Conservation (phyloP, 768 basidiomycete genomes). For the Tulasnella sp. region DNA sequence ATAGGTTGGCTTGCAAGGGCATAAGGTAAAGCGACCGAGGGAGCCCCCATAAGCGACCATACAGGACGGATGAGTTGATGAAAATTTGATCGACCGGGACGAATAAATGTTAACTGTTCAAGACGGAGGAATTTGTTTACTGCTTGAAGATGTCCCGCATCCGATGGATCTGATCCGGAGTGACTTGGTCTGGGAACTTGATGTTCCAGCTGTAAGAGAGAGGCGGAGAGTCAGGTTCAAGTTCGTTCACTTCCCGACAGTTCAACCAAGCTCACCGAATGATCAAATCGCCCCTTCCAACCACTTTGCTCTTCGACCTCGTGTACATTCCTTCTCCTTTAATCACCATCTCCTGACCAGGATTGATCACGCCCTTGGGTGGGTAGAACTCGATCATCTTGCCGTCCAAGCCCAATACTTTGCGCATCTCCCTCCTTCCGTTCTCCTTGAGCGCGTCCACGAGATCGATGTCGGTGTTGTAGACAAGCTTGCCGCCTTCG, state of each 20-base stretch:
- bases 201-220: conserved; percentile 30
- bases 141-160: conserved; percentile 27
- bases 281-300: conserved; percentile 61
- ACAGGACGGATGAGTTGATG: background rate
- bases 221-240: background rate
- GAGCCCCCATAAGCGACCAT: background rate
- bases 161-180: conserved; percentile 28
- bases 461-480: conserved; percentile 56
- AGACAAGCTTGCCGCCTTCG: conserved; percentile 52
- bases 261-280: conserved; percentile 55
- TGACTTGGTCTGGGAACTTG: conserved; percentile 28
- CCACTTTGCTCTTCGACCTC: conserved; percentile 47
- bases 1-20: no score
- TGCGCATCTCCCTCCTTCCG: conserved; percentile 25
- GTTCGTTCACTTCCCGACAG: background rate
- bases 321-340: conserved; percentile 67
- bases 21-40: no score
- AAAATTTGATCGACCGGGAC: background rate
- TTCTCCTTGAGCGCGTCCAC: conserved; percentile 44
- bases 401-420: conserved; percentile 57
- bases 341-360: conserved; percentile 46
- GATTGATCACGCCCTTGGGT: conserved; percentile 50
- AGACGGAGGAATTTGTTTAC: background rate
- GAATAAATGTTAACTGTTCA: background rate
- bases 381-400: conserved; percentile 39